phyloP scores from a whole-genome alignment of 2,329 filamentous ascomycete species.

The Zarea fungicola region DNA sequence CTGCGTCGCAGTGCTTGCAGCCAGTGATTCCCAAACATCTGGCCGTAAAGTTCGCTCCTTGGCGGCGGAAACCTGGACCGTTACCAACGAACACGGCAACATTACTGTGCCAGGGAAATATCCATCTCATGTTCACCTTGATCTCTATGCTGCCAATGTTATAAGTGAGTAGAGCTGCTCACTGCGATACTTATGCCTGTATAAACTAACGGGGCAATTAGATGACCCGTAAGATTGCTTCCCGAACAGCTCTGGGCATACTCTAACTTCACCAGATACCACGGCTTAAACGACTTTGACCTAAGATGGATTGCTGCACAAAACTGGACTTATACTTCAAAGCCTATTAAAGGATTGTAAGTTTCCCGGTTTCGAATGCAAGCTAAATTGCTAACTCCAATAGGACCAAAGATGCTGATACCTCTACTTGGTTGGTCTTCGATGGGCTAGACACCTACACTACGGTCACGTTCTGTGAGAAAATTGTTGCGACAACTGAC shows the following conservation, averaged over 20 bases:
- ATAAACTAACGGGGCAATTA: background rate
- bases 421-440: conserved; percentile 49
- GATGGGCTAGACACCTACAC: conserved; percentile 59
- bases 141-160: conserved; percentile 48
- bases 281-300: conserved; percentile 54
- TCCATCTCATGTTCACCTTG: conserved; percentile 56
- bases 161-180: conserved; percentile 39
- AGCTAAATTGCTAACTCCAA: conserved; percentile 13
- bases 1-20: background rate
- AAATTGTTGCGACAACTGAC: conserved; percentile 50
- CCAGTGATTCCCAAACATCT: background rate
- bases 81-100: conserved; percentile 12
- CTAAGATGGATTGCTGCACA: conserved; percentile 48
- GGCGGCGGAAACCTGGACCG: conserved; percentile 1
- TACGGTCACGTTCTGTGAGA: conserved; percentile 49
- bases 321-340: conserved; percentile 54
- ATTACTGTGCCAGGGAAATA: conserved; percentile 44
- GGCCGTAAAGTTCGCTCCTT: background rate
- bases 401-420: conserved; percentile 30
- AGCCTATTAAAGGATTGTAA: conserved; percentile 34
- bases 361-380: conserved; percentile 11
- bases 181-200: too few species aligned
- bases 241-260: background rate
- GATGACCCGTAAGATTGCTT: conserved; percentile 8
- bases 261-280: conserved; percentile 31